Conservation (phyloP, 345 rosid genomes). For the Psidium guajava region DNA sequence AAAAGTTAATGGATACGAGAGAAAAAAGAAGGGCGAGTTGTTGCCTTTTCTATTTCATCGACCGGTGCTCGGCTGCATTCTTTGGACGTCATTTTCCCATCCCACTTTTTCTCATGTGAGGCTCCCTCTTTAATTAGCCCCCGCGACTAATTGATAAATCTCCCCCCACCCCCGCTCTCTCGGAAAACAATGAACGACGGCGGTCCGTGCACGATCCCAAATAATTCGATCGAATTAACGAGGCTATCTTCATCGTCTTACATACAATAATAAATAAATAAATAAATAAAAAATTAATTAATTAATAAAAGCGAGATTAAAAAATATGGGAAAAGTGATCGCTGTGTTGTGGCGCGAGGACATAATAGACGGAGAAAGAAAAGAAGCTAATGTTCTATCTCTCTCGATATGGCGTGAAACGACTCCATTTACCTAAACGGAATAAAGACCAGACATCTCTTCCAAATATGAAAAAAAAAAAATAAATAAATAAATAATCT, state of each 20-base stretch:
- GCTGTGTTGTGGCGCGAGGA: no score
- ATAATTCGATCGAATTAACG: no score
- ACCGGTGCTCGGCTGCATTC: background rate
- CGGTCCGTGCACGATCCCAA: no score
- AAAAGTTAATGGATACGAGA: background rate
- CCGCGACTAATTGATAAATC: background rate
- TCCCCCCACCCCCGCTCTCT: no score
- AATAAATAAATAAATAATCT: no score
- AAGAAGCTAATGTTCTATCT: background rate
- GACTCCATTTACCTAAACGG: background rate
- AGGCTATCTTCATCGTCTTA: no score
- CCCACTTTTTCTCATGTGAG: background rate
- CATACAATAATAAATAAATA: no score
- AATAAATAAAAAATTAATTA: no score
- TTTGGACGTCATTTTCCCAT: background rate
- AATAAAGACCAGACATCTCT: background rate
- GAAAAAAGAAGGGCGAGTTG: background rate
- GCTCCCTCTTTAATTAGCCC: background rate
- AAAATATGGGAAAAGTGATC: fast-evolving
- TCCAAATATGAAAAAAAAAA: background rate
- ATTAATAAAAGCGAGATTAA: no score
- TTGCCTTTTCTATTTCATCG: background rate
- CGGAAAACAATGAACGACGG: background rate
- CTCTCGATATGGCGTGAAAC: background rate
- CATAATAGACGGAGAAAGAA: no score